phyloP scores from a whole-genome alignment of 108 stramenopile species.

The Nitzschia putrida region DNA sequence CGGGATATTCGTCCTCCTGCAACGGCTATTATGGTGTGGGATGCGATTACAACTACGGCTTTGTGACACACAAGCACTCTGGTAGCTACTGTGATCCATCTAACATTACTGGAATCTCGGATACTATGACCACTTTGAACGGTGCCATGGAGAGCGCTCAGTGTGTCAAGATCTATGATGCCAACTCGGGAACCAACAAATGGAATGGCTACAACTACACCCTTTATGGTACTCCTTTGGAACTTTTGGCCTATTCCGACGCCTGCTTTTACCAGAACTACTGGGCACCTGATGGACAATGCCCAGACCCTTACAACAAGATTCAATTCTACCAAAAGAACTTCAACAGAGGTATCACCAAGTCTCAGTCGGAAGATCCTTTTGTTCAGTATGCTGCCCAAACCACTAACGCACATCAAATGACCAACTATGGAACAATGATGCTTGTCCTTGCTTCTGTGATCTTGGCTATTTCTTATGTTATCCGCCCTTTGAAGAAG shows the following conservation, averaged over 20 bases:
- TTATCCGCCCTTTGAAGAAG: too few species aligned
- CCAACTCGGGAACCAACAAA: conserved; percentile 8
- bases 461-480: neutral
- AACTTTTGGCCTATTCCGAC: conserved; percentile 26
- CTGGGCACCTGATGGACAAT: conserved; percentile 42
- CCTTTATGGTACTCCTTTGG: conserved; percentile 19
- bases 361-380: conserved; percentile 16
- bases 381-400: conserved; percentile 7
- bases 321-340: conserved; percentile 40
- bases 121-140: conserved; percentile 26
- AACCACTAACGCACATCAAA: neutral
- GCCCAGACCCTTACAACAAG: conserved; percentile 58
- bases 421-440: conserved; percentile 1
- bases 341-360: conserved; percentile 34
- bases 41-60: conserved; percentile 34
- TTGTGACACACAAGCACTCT: conserved; percentile 22
- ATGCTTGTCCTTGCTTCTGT: conserved; percentile 16
- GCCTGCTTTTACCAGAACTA: conserved; percentile 48
- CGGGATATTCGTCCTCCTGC: conserved; percentile 31
- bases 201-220: conserved; percentile 31
- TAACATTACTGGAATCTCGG: conserved; percentile 25
- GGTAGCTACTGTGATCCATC: conserved; percentile 23
- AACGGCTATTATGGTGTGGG: conserved; percentile 29
- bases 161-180: conserved; percentile 39
- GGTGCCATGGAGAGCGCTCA: conserved; percentile 25